Base-by-base conservation (phyloP, 495 filamentous ascomycete genomes). In the Tetracladium setigerum region DNA sequence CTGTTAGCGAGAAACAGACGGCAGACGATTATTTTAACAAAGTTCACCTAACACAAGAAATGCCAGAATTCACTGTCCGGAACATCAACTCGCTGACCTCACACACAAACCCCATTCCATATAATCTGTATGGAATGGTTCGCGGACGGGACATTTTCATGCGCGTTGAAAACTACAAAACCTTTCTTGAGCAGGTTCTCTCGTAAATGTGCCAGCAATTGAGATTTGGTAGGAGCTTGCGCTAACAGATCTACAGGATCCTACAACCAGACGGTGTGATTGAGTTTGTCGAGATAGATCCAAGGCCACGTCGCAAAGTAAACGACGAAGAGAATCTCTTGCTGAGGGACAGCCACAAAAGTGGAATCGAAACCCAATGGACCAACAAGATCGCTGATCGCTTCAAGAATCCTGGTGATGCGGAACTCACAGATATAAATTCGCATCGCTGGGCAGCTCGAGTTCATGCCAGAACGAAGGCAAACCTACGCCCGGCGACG, bases 281-380 rank as follows among this genome's bases (percentile, higher is more conserved):
- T 12, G 58, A 61, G 45, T 61, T 61, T 34, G 18, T 58, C 7
- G 55, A 61, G 33, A 38, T 58, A 19, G 55, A 61, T 36, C 54
- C 55, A 19, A 41, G 58, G 38, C 58, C 54, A 13, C 54, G 58
- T 16, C 22, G 7, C 22, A 27, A 27, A 27, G 22, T 27, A 7
- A 27, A 37, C 10, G 34, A 2, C 9, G 34, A 17, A n/a, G 9
- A 37, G 3, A 37, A 17, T 37, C 34, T 37, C 7, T 37, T 13
- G 15, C 11, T 12, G 12, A 49, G 11, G 38, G 49, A 13, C 45
- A 18, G n/a, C 41, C 41, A 54, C 13, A 52, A 41, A n/a, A 58
- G 52, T 22, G 18, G 41, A 11, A 24, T 50, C 15, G 31, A 43
- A 46, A 54, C 42, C 7, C 43, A 49, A 44, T 60, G 57, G 57